Evolutionary conservation across 78 protist genomes (phyloP).

Genomic region (Mantamonas sphyraenae): DNA sequence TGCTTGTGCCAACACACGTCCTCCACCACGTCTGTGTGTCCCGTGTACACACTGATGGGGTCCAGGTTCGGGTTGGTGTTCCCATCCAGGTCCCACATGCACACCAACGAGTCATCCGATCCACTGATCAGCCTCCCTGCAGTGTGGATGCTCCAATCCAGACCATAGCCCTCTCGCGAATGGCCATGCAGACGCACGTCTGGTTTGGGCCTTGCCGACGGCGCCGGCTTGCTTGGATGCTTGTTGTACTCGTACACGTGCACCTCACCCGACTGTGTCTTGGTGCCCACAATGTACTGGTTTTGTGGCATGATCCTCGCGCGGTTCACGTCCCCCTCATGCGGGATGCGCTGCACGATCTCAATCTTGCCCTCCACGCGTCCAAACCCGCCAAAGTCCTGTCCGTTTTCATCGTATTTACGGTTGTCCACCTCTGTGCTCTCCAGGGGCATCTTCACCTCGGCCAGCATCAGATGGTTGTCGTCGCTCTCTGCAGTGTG

Average conservation of each 20-base stretch:
- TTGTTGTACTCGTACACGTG: slow-evolving; percentile 75
- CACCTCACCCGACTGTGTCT: slow-evolving; percentile 72
- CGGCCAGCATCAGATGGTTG: slow-evolving; percentile 81
- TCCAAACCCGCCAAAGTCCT: slow-evolving; percentile 57
- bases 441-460: slow-evolving; percentile 72
- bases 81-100: slow-evolving; percentile 79
- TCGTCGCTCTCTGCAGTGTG: slow-evolving; percentile 88
- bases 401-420: slow-evolving; percentile 65
- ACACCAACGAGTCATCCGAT: slow-evolving; percentile 75
- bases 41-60: slow-evolving; percentile 11
- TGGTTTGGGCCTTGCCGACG: slow-evolving; percentile 43
- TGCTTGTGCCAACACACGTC: slow-evolving; percentile 77
- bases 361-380: slow-evolving; percentile 43
- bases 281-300: slow-evolving; percentile 84
- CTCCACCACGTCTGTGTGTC: slow-evolving; percentile 54
- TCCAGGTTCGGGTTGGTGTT: not conserved
- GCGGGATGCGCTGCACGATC: slow-evolving; percentile 59
- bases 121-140: slow-evolving; percentile 67
- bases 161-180: slow-evolving; percentile 91
- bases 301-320: slow-evolving; percentile 91
- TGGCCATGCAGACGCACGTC: slow-evolving; percentile 71
- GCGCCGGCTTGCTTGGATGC: slow-evolving; percentile 61
- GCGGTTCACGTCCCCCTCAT: slow-evolving; percentile 84
- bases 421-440: slow-evolving; percentile 52
- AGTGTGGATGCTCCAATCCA: slow-evolving; percentile 72